Evolutionary conservation across 2,329 filamentous ascomycete species (phyloP), one percentile per base, ranked within the genome.

Genomic region (Fusarium marasasianum): DNA sequence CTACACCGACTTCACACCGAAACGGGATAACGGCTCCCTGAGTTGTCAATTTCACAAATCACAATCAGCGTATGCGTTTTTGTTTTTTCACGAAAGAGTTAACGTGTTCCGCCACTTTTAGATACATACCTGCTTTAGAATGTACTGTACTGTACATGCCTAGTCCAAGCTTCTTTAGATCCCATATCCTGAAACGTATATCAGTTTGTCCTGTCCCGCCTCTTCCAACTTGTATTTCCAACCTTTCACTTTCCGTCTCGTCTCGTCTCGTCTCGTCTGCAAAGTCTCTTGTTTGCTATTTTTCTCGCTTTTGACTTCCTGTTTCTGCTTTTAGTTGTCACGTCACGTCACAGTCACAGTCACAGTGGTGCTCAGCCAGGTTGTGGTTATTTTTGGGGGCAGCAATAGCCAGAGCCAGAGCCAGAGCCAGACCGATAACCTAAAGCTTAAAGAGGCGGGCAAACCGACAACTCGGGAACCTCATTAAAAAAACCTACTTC

Each of bases 1-100:
- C 40, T 35, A 45, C 78, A 80, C 79, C 79, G 79, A 80, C 79
- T 80, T 80, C 79, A 80, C 75, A 79, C 78, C 79, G 79, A 79
- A 80, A 69, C 67, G 66, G 72, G 60, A 63, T 63, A 67, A 58
- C 60, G 65, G 63, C 66, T 56, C 60, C 67, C 69, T 74, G 63
- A 68, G 59, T 65, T 64, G 69, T 72, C 69, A 69, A 71, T 51
- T 65, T 71, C 69, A 68, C 70, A 72, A 72, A 60, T 71, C 71
- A 60, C 71, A 73, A 45, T 31, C 55, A 61, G 35, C 29, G 26
- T 69, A 38, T 50, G 60, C 54, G 40, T 57, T 66, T 53, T 61
- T 41, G 50, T 69, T 61, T 69, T 48, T 59, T 50, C 29, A 43
- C 55, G 13, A 45, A 8, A 47, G 43, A 54, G 50, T 63, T 35